Conservation (phyloP, 2,329 filamentous ascomycete species). For the Colletotrichum higginsianum region DNA sequence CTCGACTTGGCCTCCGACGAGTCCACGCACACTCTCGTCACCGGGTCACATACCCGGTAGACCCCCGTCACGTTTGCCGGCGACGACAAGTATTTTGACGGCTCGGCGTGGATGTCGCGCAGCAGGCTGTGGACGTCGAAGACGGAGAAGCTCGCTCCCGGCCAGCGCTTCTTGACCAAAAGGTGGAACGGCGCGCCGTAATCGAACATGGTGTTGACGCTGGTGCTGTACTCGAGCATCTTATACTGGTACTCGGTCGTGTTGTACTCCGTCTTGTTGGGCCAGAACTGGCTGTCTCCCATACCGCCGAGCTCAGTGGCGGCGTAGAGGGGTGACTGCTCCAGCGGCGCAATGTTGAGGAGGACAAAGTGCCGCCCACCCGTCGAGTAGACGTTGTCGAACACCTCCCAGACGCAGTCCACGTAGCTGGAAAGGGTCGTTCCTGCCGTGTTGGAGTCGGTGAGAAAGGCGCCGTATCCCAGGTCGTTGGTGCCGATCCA, state of each 20-base stretch:
- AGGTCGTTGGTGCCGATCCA: constrained; percentile 90
- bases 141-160: constrained; percentile 73
- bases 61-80: constrained; percentile 75
- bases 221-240: constrained; percentile 62
- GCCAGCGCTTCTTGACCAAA: constrained; percentile 63
- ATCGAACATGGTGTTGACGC: constrained; percentile 64
- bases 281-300: constrained; percentile 62
- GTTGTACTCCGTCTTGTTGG: constrained; percentile 62
- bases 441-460: constrained; percentile 71
- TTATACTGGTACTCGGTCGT: constrained; percentile 62
- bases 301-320: constrained; percentile 59
- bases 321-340: constrained; percentile 78
- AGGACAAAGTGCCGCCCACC: constrained; percentile 81
- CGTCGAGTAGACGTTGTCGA: constrained; percentile 74
- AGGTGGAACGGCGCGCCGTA: constrained; percentile 66
- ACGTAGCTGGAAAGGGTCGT: constrained; percentile 76
- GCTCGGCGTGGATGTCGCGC: constrained; percentile 75
- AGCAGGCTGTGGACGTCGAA: constrained; percentile 78
- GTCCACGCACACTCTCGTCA: constrained; percentile 53
- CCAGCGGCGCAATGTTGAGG: constrained; percentile 77
- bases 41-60: constrained; percentile 66
- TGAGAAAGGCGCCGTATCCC: constrained; percentile 75
- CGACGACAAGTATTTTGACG: constrained; percentile 72
- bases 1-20: constrained; percentile 65
- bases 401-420: constrained; percentile 76